Conservation (phyloP, 2,329 filamentous ascomycete genomes). For the Trichoderma simmonsii region DNA sequence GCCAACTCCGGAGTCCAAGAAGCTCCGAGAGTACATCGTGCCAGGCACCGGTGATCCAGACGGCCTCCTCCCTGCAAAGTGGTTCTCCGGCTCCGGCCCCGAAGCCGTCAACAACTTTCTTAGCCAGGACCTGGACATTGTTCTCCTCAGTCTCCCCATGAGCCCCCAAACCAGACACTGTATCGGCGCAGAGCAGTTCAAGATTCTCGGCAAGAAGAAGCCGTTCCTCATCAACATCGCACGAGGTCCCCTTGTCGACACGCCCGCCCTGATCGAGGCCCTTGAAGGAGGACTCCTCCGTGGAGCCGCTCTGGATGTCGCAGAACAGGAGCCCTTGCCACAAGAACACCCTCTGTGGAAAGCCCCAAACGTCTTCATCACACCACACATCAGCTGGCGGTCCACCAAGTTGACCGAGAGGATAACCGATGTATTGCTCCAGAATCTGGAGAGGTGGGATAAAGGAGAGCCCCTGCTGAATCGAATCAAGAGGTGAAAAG, state of each 20-base stretch:
- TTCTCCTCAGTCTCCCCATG: conserved; percentile 43
- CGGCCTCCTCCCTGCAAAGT: conserved; percentile 39
- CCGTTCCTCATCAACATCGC: conserved; percentile 66
- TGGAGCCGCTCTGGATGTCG: conserved; percentile 68
- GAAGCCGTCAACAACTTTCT: conserved; percentile 42
- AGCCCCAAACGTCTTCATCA: conserved; percentile 60
- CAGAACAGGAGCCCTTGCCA: conserved; percentile 69
- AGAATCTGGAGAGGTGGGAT: conserved; percentile 12
- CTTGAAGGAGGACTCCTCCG: conserved; percentile 40
- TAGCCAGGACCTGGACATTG: conserved; percentile 40
- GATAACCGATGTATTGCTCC: conserved; percentile 19
- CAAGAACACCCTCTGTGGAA: conserved; percentile 62
- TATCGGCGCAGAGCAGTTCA: conserved; percentile 44
- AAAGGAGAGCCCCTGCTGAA: conserved; percentile 19
- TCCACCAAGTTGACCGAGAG: conserved; percentile 29
- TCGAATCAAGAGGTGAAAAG: conserved; percentile 25
- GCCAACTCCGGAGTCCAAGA: conserved; percentile 54
- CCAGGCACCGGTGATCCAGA: conserved; percentile 55
- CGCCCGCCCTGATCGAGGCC: conserved; percentile 54
- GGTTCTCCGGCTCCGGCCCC: conserved; percentile 39
- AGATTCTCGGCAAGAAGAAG: conserved; percentile 37
- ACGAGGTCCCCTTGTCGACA: conserved; percentile 46
- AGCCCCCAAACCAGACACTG: conserved; percentile 37
- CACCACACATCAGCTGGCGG: conserved; percentile 39
- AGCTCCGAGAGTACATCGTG: conserved; percentile 56